Conservation (phyloP, 2,329 filamentous ascomycete genomes). For the Beauveria australis region DNA sequence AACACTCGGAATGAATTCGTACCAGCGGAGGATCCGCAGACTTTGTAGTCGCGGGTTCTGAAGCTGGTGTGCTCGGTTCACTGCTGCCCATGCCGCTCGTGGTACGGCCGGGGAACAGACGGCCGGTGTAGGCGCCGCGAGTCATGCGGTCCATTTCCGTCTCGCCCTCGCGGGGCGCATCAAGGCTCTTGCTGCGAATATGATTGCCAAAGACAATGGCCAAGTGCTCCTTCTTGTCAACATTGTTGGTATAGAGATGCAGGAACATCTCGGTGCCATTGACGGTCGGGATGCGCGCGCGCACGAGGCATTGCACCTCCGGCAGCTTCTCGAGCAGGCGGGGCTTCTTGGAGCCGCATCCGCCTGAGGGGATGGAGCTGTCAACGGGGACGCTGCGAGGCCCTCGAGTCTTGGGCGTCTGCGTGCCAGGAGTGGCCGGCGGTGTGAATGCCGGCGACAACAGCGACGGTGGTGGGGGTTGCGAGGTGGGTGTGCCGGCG, state of each 20-base stretch:
- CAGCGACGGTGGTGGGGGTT: slow-evolving; percentile 53
- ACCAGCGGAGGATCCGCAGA: slow-evolving; percentile 56
- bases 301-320: slow-evolving; percentile 84
- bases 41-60: not conserved
- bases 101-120: slow-evolving; percentile 76
- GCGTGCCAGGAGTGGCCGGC: slow-evolving; percentile 53
- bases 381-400: slow-evolving; percentile 52
- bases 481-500: slow-evolving; percentile 7
- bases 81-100: slow-evolving; percentile 55
- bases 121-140: slow-evolving; percentile 82
- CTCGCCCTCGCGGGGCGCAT: slow-evolving; percentile 65
- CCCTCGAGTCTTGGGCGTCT: slow-evolving; percentile 37
- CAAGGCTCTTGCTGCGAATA: slow-evolving; percentile 67
- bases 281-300: slow-evolving; percentile 89
- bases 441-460: slow-evolving; percentile 83
- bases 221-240: slow-evolving; percentile 91
- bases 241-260: slow-evolving; percentile 86
- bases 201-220: slow-evolving; percentile 91
- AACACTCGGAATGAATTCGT: slow-evolving; percentile 95
- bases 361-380: slow-evolving; percentile 47
- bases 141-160: slow-evolving; percentile 90
- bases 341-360: slow-evolving; percentile 57
- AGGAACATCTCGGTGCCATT: slow-evolving; percentile 93
- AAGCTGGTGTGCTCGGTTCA: slow-evolving; percentile 4
- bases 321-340: slow-evolving; percentile 69